Evolutionary conservation across 75 land plant species (phyloP), one percentile per base, ranked within the genome.

Genomic region (Ceratopteris richardii): DNA sequence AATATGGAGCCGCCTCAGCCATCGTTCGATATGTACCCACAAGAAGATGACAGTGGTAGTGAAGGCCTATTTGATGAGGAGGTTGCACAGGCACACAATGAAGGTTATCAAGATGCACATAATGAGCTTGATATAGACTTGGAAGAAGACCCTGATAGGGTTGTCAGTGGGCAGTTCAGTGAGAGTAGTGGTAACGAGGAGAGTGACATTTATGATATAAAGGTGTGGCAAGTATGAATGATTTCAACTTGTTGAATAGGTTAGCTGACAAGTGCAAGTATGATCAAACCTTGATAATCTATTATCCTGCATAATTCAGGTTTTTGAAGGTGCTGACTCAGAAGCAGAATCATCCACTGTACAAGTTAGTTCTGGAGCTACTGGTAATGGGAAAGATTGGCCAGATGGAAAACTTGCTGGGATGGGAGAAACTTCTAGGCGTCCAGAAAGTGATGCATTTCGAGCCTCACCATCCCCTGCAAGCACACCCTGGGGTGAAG

Each of bases 101-200:
- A 87, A 66, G 86, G 86, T 3, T 95, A 75, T 61, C 96, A 84
- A 71, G 96, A 95, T 83, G 84, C 82, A 18, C 74, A 79, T 61
- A 83, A 87, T 66, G 88, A 84, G 47, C 72, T 67, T 31, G 79
- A 87, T 47, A 66, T 68, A 29, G 83, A 87, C 41, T 44, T 57
- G 21, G 74, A 71, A 39, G 90, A 87, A 27, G 79, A 79, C 59
- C 26, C 62, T 53, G 88, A 87, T 51, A 84, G 85, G 22, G 70
- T 73, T 24, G 73, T 74, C 48, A 81, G 85, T 63, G 88, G 92
- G 18, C 72, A 77, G 12, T 66, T 89, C 47, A 93, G 99, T 82
- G 99, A 84, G 60, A 95, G 88, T 60, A 95, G 99, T 74, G 89
- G 96, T 39, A 79, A 80, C 77, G 85, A 66, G 62, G 98, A 80